A percentile compares a stretch with the other conserved stretches of the same genome.
Evolutionary conservation across 495 filamentous ascomycete species (phyloP).

Genomic region (Penicillium cinerascens): DNA sequence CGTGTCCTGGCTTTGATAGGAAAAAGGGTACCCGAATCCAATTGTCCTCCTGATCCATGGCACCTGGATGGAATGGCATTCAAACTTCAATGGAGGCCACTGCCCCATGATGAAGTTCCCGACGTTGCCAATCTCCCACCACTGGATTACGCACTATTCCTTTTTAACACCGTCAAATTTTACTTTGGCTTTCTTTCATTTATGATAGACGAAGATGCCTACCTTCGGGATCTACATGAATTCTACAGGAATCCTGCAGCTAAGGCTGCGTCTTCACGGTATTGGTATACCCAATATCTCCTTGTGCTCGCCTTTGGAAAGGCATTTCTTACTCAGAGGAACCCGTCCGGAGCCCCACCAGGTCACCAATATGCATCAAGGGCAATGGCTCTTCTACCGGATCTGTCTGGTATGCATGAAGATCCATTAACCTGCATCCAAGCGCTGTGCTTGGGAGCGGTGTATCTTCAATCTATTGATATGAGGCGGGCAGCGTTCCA

Average conservation of each 20-base stretch:
- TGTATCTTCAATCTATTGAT: constrained; percentile 39
- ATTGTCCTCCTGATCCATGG: constrained; percentile 26
- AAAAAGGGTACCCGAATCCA: constrained; percentile 23
- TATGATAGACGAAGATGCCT: constrained; percentile 35
- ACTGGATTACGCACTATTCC: constrained; percentile 34
- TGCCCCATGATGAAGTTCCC: constrained; percentile 23
- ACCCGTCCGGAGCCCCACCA: constrained; percentile 30
- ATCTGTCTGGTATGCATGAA: constrained; percentile 31
- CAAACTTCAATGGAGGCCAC: constrained; percentile 35
- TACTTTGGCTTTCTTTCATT: constrained; percentile 37
- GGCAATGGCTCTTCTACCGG: constrained; percentile 37
- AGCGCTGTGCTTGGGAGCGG: constrained; percentile 29
- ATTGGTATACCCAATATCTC: constrained; percentile 40
- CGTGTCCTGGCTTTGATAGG: constrained; percentile 29
- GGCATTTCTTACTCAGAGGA: constrained; percentile 30
- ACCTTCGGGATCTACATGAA: constrained; percentile 30
- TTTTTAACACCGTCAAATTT: constrained; percentile 38
- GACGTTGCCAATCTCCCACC: constrained; percentile 34
- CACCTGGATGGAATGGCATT: constrained; percentile 37
- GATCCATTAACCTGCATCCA: constrained; percentile 35
- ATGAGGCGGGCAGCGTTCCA: constrained; percentile 36
- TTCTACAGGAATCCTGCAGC: constrained; percentile 26
- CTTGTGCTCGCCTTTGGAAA: constrained; percentile 42
- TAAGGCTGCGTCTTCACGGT: constrained; percentile 23
- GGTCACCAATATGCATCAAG: constrained; percentile 34